Evolutionary conservation across 163 green algal species (phyloP).

Genomic region (Trebouxiophyceae sp.): DNA sequence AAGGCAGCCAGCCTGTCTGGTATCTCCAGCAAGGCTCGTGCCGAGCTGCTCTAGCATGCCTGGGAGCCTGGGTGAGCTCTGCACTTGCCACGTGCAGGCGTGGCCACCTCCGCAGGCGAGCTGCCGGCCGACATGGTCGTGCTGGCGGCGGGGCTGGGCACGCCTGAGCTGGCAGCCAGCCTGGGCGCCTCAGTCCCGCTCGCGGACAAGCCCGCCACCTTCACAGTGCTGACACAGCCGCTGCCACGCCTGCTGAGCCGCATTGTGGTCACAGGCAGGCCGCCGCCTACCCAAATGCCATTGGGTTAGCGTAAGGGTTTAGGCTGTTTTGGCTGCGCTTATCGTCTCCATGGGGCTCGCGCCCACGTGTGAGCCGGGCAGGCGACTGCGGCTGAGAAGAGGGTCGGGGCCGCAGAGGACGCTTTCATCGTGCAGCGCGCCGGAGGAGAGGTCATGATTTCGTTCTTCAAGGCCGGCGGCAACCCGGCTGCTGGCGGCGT

Average conservation of each 20-base stretch:
- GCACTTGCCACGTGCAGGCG: no score
- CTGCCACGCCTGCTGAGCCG: conserved; percentile 2
- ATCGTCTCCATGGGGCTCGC: no score
- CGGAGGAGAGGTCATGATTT: conserved; percentile 13
- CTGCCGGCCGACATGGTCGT: conserved; percentile 8
- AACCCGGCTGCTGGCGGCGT: no score
- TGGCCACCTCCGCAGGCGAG: not conserved
- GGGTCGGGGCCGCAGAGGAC: conserved; percentile 2
- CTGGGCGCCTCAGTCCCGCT: conserved; percentile 5
- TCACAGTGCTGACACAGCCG: conserved; percentile 7
- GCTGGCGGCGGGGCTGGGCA: conserved; percentile 6
- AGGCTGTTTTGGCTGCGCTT: no score
- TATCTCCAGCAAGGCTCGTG: no score
- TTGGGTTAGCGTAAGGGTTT: no score
- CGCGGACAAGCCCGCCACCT: conserved; percentile 6
- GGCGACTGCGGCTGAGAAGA: not conserved
- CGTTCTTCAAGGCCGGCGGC: conserved; percentile 1
- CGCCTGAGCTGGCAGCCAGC: not conserved
- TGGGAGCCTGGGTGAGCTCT: no score
- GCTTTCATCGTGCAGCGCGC: conserved; percentile 12
- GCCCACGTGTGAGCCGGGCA: no score
- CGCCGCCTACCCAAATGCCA: no score
- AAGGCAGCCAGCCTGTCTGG: not conserved
- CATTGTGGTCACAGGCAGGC: conserved; percentile 13
- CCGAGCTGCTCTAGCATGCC: no score